Evolutionary conservation across 306 rosid species (phyloP).

Genomic region (Begonia masoniana): DNA sequence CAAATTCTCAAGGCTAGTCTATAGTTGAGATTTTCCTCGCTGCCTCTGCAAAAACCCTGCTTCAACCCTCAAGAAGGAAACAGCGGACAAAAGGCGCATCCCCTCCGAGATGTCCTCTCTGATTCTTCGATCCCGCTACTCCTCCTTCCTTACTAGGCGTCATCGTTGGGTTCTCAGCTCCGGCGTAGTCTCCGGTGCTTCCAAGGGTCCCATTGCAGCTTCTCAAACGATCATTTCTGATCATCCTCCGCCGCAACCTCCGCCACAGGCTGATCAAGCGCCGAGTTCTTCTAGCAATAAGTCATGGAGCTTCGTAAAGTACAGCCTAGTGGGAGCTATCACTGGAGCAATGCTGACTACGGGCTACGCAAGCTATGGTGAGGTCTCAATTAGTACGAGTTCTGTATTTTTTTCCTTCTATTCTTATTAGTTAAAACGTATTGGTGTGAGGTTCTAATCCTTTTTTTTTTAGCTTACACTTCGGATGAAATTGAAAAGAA

Average conservation of each 20-base stretch:
- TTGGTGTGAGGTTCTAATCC: constrained; percentile 3
- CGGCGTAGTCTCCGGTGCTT: constrained; percentile 22
- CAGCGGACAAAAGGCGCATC: constrained; percentile 3
- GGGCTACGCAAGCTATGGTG: constrained; percentile 38
- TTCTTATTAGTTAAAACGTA: not conserved
- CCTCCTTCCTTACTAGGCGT: constrained; percentile 11
- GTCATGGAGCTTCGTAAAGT: constrained; percentile 24
- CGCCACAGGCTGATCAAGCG: constrained; percentile 2
- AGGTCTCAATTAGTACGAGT: not conserved
- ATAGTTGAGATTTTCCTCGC: not conserved
- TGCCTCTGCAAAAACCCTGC: constrained; percentile 21
- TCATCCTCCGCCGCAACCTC: constrained; percentile 14
- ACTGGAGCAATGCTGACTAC: constrained; percentile 25
- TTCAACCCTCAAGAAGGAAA: constrained; percentile 9
- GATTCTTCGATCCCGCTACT: constrained; percentile 21
- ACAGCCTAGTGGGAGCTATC: constrained; percentile 27
- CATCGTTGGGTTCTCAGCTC: constrained; percentile 33
- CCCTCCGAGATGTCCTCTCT: constrained; percentile 17
- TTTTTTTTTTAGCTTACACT: constrained; percentile 45
- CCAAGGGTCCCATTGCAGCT: constrained; percentile 26
- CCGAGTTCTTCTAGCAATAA: constrained; percentile 12
- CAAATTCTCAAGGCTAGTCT: not conserved
- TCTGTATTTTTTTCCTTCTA: constrained; percentile 1
- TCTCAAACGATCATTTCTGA: constrained; percentile 23
- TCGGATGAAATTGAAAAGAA: constrained; percentile 50